Evolutionary conservation across 2,329 filamentous ascomycete genomes (phyloP).

Genomic region (Dactylellina haptotyla): DNA sequence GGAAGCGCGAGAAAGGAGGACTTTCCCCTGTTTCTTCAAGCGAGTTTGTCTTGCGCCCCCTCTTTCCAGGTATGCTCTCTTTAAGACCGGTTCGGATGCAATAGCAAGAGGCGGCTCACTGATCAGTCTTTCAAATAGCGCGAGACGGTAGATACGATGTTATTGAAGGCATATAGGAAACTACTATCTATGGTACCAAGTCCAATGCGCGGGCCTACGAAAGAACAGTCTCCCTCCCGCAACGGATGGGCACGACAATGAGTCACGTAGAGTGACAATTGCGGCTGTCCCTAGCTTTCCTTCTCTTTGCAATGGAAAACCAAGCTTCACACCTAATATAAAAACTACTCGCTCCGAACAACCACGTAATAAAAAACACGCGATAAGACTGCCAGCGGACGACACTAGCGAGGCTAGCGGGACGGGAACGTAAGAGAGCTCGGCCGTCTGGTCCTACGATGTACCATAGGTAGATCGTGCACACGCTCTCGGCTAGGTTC

Average conservation of each 20-base stretch:
- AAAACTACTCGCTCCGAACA: constrained; percentile 14
- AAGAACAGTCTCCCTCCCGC: constrained; percentile 36
- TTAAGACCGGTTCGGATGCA: constrained; percentile 26
- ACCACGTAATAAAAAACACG: constrained; percentile 24
- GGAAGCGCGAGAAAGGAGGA: neutral
- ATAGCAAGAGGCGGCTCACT: constrained; percentile 50
- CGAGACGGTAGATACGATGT: constrained; percentile 53
- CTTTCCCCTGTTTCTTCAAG: neutral
- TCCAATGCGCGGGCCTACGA: constrained; percentile 46
- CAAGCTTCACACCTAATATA: constrained; percentile 11
- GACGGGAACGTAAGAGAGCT: neutral
- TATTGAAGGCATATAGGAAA: constrained; percentile 53
- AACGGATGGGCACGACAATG: constrained; percentile 24
- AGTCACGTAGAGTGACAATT: constrained; percentile 3
- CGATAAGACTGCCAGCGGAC: neutral
- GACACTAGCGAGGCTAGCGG: neutral
- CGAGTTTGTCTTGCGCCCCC: neutral
- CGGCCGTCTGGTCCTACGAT: neutral
- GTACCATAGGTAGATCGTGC: neutral
- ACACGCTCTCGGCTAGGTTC: too few relatives aligned
- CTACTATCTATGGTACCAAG: constrained; percentile 53
- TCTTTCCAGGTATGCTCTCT: constrained; percentile 15
- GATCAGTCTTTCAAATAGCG: constrained; percentile 53
- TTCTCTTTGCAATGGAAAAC: constrained; percentile 21
- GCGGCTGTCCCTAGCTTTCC: neutral